Conservation (phyloP, 306 rosid species). For the Alnus glutinosa region DNA sequence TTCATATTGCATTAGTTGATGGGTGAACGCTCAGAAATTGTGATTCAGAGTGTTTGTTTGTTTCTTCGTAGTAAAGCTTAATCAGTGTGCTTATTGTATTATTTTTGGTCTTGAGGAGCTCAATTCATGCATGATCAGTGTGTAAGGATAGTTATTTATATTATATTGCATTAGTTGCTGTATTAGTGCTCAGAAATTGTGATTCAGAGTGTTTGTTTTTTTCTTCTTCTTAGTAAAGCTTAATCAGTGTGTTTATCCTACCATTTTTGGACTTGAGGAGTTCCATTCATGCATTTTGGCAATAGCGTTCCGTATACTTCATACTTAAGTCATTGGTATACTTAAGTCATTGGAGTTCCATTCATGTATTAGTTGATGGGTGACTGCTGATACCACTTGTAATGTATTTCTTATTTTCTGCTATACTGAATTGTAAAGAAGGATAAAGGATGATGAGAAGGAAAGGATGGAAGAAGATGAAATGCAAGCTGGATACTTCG, state of each 20-base stretch:
- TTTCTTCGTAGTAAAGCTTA: neutral
- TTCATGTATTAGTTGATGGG: too few species aligned
- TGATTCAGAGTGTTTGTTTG: neutral
- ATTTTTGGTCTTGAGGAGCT: neutral
- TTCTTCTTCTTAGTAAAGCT: neutral
- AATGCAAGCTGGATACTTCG: too few species aligned
- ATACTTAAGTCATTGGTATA: too few species aligned
- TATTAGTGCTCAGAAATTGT: neutral
- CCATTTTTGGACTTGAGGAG: neutral
- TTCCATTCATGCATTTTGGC: neutral
- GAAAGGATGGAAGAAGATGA: too few species aligned
- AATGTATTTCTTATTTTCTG: too few species aligned
- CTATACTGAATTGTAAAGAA: too few species aligned
- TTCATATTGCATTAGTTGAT: neutral
- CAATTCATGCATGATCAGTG: neutral
- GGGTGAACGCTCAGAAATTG: neutral
- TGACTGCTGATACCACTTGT: too few species aligned
- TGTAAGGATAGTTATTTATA: conserved; percentile 41
- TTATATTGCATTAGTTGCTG: neutral
- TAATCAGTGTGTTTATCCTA: neutral
- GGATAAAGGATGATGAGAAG: too few species aligned
- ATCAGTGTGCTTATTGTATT: neutral
- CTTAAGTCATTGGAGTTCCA: too few species aligned
- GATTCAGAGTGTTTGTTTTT: neutral
- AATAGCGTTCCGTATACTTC: too few species aligned